A percentile compares a stretch with the other conserved stretches of the same genome.
These are phyloP conservation scores for Paramarasmius palmivorus DNA, from an alignment of 1,284 basidiomycete species.

Conservation along the genomic window DNA sequence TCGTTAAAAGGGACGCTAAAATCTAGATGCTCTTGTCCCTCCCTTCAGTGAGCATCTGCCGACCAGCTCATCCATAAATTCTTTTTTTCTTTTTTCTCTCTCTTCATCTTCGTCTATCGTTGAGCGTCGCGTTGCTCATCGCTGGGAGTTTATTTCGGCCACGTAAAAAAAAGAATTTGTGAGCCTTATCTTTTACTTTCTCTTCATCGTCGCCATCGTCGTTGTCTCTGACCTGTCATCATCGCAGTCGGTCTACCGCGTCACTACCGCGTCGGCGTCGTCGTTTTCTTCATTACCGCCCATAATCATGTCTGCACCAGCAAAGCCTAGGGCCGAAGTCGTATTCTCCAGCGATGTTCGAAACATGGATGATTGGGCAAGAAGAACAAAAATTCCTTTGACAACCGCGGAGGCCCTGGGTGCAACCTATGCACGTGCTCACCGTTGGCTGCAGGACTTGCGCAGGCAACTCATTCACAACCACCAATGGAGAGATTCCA, in stretches of 20 bases:
- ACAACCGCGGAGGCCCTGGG: constrained; percentile 79
- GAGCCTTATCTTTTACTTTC: constrained; percentile 4
- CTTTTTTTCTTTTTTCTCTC: constrained; percentile 5
- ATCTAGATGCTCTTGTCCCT: not conserved
- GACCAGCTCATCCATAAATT: not conserved
- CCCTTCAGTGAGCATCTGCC: not conserved
- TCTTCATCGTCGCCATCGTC: not conserved
- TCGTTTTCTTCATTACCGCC: constrained; percentile 9
- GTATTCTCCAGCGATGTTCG: constrained; percentile 75
- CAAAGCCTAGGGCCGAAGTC: constrained; percentile 52
- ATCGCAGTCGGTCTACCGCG: not conserved
- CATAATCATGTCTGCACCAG: constrained; percentile 36
- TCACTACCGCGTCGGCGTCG: not conserved
- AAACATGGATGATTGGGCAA: constrained; percentile 80
- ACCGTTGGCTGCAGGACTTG: constrained; percentile 67
- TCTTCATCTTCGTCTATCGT: not conserved
- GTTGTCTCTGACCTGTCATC: not conserved
- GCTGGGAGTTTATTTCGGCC: not conserved
- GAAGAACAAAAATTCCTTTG: constrained; percentile 72
- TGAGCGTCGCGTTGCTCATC: not conserved
- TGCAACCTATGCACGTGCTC: constrained; percentile 74
- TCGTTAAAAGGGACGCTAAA: not conserved
- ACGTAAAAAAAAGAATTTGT: not conserved
- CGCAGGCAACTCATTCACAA: constrained; percentile 61
- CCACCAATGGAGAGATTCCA: constrained; percentile 66